phyloP scores from a whole-genome alignment of 768 basidiomycete species.

The Phlebiopsis gigantea region DNA sequence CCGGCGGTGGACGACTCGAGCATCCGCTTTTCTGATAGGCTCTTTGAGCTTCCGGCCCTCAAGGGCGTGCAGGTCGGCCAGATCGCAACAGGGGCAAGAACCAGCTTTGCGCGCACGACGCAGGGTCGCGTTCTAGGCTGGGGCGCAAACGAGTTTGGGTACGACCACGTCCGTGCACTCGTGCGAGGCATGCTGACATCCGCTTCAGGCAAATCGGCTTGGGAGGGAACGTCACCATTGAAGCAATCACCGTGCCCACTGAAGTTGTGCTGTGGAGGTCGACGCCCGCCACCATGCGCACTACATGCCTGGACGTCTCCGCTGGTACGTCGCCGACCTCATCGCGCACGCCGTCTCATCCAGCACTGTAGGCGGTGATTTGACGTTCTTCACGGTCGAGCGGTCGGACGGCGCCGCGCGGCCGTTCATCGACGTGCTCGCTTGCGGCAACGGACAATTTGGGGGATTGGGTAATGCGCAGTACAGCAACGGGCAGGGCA shows the following conservation, averaged over 20 bases:
- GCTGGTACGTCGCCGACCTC: constrained; percentile 48
- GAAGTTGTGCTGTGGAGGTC: constrained; percentile 73
- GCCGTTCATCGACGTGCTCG: constrained; percentile 51
- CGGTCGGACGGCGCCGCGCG: constrained; percentile 32
- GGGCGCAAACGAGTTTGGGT: constrained; percentile 89
- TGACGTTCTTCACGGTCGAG: constrained; percentile 75
- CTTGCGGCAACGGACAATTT: constrained; percentile 81
- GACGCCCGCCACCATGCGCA: constrained; percentile 42
- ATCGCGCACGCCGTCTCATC: neutral
- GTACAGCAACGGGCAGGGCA: constrained; percentile 67
- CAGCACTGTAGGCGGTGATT: constrained; percentile 52
- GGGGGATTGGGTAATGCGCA: constrained; percentile 67
- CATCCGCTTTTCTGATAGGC: constrained; percentile 59
- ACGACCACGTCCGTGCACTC: constrained; percentile 16
- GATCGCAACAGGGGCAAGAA: constrained; percentile 65
- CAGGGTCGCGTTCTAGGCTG: constrained; percentile 77
- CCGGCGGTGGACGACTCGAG: constrained; percentile 30
- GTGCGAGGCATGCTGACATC: neutral
- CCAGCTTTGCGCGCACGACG: constrained; percentile 66
- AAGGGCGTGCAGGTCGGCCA: constrained; percentile 58
- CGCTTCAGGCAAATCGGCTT: constrained; percentile 71
- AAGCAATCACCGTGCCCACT: constrained; percentile 75
- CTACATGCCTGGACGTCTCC: constrained; percentile 58
- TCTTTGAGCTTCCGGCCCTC: constrained; percentile 78
- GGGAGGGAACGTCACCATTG: constrained; percentile 54